Conservation (phyloP, 2,329 filamentous ascomycete genomes). For the Botrytis squamosa region DNA sequence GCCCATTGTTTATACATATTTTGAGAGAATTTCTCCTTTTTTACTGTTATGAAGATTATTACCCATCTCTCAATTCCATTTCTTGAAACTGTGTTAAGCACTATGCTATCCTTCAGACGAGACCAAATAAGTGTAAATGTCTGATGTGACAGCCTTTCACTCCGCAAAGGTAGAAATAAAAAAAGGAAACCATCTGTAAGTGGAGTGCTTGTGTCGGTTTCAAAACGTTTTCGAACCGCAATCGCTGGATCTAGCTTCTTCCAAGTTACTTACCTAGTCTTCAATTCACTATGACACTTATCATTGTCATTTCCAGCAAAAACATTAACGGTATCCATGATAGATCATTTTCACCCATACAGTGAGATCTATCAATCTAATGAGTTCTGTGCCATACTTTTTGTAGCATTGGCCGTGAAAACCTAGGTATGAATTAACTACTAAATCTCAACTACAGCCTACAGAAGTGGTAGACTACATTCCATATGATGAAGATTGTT, state of each 20-base stretch:
- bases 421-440: neutral
- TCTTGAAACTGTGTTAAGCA: neutral
- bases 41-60: neutral
- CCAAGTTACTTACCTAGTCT: neutral
- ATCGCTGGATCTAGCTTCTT: neutral
- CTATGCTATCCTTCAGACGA: neutral
- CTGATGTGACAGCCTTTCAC: neutral
- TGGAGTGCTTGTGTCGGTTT: fast-evolving
- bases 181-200: neutral
- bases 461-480: neutral
- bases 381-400: neutral
- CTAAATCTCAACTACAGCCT: neutral
- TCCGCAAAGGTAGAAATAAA: fast-evolving
- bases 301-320: neutral
- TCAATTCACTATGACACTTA: neutral
- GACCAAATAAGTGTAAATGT: neutral
- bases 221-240: neutral
- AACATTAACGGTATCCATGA: neutral
- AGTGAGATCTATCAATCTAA: neutral
- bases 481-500: neutral
- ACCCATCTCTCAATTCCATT: neutral
- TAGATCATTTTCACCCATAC: neutral
- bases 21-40: neutral
- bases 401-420: neutral
- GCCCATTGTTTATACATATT: fast-evolving